Conservation (phyloP, 495 filamentous ascomycete genomes). For the Penicillium dipodomyicola region DNA sequence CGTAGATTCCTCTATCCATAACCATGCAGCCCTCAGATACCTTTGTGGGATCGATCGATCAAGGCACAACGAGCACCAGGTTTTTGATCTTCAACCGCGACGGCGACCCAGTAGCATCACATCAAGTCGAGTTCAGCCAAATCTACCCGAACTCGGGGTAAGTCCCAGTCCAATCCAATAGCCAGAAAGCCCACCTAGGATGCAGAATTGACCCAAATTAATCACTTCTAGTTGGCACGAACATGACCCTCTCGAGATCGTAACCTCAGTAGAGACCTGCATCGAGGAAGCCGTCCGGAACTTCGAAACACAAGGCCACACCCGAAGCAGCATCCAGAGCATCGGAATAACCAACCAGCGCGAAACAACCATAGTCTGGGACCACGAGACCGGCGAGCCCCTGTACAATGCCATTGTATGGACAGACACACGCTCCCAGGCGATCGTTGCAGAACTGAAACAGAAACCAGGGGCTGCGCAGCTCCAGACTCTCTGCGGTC, state of each 20-base stretch:
- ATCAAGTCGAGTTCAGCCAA: constrained; percentile 90
- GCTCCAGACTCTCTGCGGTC: constrained; percentile 73
- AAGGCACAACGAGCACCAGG: constrained; percentile 89
- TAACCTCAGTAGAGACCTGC: constrained; percentile 77
- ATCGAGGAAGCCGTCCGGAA: constrained; percentile 72
- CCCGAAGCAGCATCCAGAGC: constrained; percentile 65
- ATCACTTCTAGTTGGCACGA: constrained; percentile 75
- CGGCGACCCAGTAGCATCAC: constrained; percentile 77
- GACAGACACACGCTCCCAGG: constrained; percentile 85
- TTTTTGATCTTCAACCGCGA: constrained; percentile 85
- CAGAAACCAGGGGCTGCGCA: constrained; percentile 57
- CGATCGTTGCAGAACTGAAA: constrained; percentile 76
- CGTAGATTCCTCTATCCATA: not conserved
- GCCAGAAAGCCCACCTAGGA: not conserved
- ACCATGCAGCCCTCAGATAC: constrained; percentile 31
- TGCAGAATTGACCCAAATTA: constrained; percentile 9
- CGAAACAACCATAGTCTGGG: constrained; percentile 93
- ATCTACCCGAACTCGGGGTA: constrained; percentile 89
- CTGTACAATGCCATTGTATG: constrained; percentile 90
- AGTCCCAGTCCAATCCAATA: constrained; percentile 27
- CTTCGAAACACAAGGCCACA: constrained; percentile 67
- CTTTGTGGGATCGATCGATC: constrained; percentile 77
- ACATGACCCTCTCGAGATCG: constrained; percentile 78
- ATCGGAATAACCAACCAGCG: constrained; percentile 95
- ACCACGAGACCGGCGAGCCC: constrained; percentile 78